Conservation (phyloP, 768 basidiomycete species). For the Xerocomellus intermedius region DNA sequence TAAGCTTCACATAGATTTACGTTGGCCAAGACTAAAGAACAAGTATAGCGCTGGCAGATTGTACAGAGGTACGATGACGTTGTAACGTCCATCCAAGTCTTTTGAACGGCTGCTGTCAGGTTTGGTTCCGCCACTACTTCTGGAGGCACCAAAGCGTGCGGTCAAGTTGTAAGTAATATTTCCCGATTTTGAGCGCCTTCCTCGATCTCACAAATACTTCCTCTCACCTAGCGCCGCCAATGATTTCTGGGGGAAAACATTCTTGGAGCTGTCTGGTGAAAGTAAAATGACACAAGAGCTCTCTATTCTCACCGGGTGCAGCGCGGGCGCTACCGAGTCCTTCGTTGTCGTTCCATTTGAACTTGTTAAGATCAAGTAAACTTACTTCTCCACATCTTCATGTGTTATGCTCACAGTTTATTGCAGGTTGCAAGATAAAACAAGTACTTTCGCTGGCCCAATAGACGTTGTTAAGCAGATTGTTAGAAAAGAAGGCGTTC, state of each 20-base stretch:
- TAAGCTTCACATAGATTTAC: constrained; percentile 35
- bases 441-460: constrained; percentile 86
- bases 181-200: not conserved
- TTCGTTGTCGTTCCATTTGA: constrained; percentile 97
- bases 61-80: constrained; percentile 66
- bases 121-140: constrained; percentile 89
- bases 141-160: constrained; percentile 98
- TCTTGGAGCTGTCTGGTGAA: constrained; percentile 58
- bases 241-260: constrained; percentile 95
- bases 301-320: constrained; percentile 89
- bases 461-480: constrained; percentile 86
- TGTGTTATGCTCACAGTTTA: not conserved
- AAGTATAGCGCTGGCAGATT: constrained; percentile 65
- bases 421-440: constrained; percentile 84
- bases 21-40: not conserved
- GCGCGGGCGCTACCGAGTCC: constrained; percentile 94
- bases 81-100: not conserved
- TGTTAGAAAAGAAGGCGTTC: constrained; percentile 69
- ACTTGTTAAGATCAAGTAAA: constrained; percentile 81
- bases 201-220: not conserved
- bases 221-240: constrained; percentile 62
- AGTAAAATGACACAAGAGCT: constrained; percentile 84
- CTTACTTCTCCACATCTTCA: not conserved
- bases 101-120: constrained; percentile 40
- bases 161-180: constrained; percentile 75